Conservation (phyloP, 345 rosid species). For the Aethionema arabicum region DNA sequence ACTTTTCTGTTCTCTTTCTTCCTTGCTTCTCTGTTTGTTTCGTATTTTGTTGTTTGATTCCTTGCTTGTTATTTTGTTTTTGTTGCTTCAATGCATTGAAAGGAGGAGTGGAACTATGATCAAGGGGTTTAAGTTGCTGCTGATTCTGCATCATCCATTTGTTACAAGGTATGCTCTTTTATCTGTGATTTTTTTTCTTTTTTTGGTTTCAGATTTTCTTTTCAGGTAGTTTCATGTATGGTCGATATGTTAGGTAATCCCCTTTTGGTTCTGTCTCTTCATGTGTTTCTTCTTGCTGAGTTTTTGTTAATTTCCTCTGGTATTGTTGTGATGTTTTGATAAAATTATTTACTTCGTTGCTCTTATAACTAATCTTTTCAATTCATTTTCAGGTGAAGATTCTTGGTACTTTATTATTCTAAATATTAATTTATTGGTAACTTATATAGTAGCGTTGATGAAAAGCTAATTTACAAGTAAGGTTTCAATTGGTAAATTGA, state of each 20-base stretch:
- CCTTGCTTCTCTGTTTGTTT: too few relatives aligned
- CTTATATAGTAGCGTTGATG: too few relatives aligned
- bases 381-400: slow-evolving; percentile 47
- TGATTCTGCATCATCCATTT: slow-evolving; percentile 58
- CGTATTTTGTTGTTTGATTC: too few relatives aligned
- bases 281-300: slow-evolving; percentile 13
- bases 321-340: slow-evolving; percentile 16
- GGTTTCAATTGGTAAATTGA: background rate
- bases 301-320: background rate
- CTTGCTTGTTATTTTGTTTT: too few relatives aligned
- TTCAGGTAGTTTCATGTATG: slow-evolving; percentile 74
- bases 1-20: too few relatives aligned
- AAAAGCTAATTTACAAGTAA: slow-evolving; percentile 45
- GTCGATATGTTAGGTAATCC: slow-evolving; percentile 78
- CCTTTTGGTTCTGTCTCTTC: background rate
- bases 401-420: slow-evolving; percentile 81
- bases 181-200: slow-evolving; percentile 17
- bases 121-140: slow-evolving; percentile 62
- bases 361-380: slow-evolving; percentile 16
- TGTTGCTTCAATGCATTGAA: background rate
- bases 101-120: slow-evolving; percentile 63
- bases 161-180: slow-evolving; percentile 55
- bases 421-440: too few relatives aligned
- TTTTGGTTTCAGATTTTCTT: slow-evolving; percentile 14
- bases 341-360: background rate